These are phyloP conservation scores for Backusella tarrabulga DNA, from an alignment of 192 early-diverging fungal species.

Conservation along the genomic window DNA sequence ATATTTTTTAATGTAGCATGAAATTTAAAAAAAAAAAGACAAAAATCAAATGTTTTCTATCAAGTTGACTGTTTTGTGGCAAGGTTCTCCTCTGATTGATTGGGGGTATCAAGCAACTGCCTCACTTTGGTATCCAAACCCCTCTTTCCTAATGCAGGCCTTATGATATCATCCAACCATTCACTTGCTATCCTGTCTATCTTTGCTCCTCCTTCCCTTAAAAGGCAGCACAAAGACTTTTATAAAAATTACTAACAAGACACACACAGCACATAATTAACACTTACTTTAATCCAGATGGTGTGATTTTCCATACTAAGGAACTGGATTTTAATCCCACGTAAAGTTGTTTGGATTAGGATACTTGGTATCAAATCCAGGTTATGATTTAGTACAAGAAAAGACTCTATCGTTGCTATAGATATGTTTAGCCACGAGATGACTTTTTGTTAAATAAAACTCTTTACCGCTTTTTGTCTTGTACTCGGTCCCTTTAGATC, in stretches of 20 bases:
- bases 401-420: neutral
- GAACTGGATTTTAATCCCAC: neutral
- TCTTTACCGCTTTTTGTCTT: constrained; percentile 46
- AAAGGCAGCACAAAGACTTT: constrained; percentile 11
- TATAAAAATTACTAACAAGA: neutral
- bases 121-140: neutral
- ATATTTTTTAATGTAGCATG: too few species aligned
- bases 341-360: neutral
- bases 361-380: neutral
- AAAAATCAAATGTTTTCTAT: too few species aligned
- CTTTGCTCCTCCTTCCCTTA: constrained; percentile 78
- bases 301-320: neutral
- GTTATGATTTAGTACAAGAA: neutral
- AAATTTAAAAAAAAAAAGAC: too few species aligned
- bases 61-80: neutral
- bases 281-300: neutral
- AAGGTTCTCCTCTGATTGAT: neutral
- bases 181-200: constrained; percentile 88
- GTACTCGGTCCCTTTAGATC: constrained; percentile 37
- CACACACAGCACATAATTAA: neutral
- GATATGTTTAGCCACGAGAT: too few species aligned
- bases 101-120: neutral
- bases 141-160: neutral
- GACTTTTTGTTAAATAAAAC: too few species aligned
- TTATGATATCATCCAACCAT: constrained; percentile 1